Evolutionary conservation across 78 protist genomes (phyloP), one percentile per base, ranked within the genome.

Genomic region (Goniomonas avonlea): DNA sequence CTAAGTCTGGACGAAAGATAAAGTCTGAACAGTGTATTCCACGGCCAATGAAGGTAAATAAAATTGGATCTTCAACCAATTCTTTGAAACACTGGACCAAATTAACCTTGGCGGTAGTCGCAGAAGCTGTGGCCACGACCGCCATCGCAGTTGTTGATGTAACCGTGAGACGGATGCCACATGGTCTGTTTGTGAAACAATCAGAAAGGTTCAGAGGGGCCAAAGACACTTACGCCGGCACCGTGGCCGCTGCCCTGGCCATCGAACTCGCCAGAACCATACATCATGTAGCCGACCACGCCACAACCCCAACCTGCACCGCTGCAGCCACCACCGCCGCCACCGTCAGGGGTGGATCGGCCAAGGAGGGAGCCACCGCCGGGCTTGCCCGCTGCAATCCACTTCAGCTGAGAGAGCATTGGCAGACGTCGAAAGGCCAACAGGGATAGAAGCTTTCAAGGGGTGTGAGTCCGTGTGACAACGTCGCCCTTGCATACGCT

Each of bases 161-260:
- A 68, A 1, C 75, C 75, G 56, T 68, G 75, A 21, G 75, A 27
- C n/a, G 75, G 75, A 39, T 68, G 75, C 75, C 75, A 68, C 7
- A 68, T 53, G 56, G 5, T 41, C 13, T 45, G 25, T 45, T 45
- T 17, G 25, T 17, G 15, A 17, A 45, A 45, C 9, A 45, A 45
- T 17, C 53, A 45, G 53, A 45, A 15, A 45, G 15, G 15, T 17
- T 45, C 15, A 9, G 15, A 45, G 53, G 15, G 15, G 53, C 15
- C 15, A 45, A 45, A 18, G 35, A 56, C 11, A 56, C n/a, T n/a
- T n/a, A n/a, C n/a, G n/a, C n/a, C n/a, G n/a, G n/a, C n/a, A n/a
- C n/a, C n/a, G n/a, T n/a, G n/a, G n/a, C n/a, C n/a, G n/a, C n/a
- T n/a, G n/a, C n/a, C 61, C 61, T 68, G 75, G 5, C 75, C 75